Evolutionary conservation across 2,329 filamentous ascomycete genomes (phyloP).

Genomic region (Penicillium oxalicum): DNA sequence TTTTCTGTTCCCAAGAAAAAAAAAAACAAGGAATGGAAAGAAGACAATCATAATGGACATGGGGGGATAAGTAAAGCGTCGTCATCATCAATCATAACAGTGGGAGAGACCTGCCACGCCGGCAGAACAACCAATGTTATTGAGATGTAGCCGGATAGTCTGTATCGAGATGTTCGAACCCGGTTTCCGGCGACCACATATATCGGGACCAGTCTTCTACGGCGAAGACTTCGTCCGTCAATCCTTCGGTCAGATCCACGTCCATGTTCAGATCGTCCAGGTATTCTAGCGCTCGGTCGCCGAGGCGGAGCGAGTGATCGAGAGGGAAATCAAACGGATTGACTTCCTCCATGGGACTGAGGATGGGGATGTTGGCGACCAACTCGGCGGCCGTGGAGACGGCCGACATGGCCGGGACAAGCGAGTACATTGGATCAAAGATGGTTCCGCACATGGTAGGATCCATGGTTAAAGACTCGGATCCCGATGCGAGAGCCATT

Average conservation of each 20-base stretch:
- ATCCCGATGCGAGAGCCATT: slow-evolving; percentile 7
- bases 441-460: slow-evolving; percentile 4
- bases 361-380: slow-evolving; percentile 9
- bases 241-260: slow-evolving; percentile 14
- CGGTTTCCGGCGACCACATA: slow-evolving; percentile 22
- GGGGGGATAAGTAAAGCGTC: not conserved
- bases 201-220: slow-evolving; percentile 23
- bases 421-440: slow-evolving; percentile 18
- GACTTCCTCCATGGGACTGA: slow-evolving; percentile 15
- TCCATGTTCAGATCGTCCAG: slow-evolving; percentile 18
- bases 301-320: slow-evolving; percentile 13
- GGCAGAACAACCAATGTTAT: slow-evolving; percentile 14
- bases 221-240: slow-evolving; percentile 17
- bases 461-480: slow-evolving; percentile 7
- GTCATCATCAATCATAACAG: slow-evolving; percentile 16
- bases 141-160: slow-evolving; percentile 12
- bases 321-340: slow-evolving; percentile 20
- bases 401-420: slow-evolving; percentile 8
- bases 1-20: too few relatives aligned
- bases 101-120: slow-evolving; percentile 1
- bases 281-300: slow-evolving; percentile 9
- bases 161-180: slow-evolving; percentile 22
- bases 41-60: too few relatives aligned
- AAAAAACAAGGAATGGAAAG: too few relatives aligned
- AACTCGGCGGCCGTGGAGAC: slow-evolving; percentile 3